Base-by-base conservation (phyloP, 805 yeast species). In the Teunomyces stri region DNA sequence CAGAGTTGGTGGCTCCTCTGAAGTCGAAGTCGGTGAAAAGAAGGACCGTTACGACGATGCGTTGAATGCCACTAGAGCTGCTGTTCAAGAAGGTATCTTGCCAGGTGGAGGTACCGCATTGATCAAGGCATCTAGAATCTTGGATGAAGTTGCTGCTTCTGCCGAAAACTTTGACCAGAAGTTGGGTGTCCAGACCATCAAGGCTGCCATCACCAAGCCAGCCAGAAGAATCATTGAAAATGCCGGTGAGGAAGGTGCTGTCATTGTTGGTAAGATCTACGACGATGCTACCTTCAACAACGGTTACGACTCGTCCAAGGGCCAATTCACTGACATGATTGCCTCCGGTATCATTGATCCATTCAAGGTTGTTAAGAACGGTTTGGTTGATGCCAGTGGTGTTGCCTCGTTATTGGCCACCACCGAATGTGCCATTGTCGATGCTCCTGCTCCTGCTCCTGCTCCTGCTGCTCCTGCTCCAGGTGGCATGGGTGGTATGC, bases 101-200 rank as follows among this genome's bases (percentile, higher is more conserved):
- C 99, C 99, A 65, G 99, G 99, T 76, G 99, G 99, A 70, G 99
- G 99, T 75, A 89, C 97, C 57, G 99, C 99, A 49, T 80, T 94
- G 65, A 80, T 89, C 63, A 94, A 94, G 81, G 97, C 98, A 44
- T 81, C 95, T 45, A 78, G 82, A 59, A 69, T 84, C 52, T 79
- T 94, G 61, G 89, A 82, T 54, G 75, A 69, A 18, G 83, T 88
- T 53, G 77, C 82, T 69, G 80, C 87, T 52, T 86, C 78, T 30
- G 75, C 75, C 41, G 65, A 53, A 27, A 94, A 94, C 83, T 94
- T 94, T 64, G 98, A 94, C 76, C 97, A 91, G 75, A 88, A 87
- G 74, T 81, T 92, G 56, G 99, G 99, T 74, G 95, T 94, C 55
- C 88, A 88, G 57, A 89, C 90, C 71, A 91, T 94, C 73, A 84